Evolutionary conservation across 345 rosid genomes (phyloP), one percentile per base, ranked within the genome.

Genomic region (Xanthoceras sorbifolium): DNA sequence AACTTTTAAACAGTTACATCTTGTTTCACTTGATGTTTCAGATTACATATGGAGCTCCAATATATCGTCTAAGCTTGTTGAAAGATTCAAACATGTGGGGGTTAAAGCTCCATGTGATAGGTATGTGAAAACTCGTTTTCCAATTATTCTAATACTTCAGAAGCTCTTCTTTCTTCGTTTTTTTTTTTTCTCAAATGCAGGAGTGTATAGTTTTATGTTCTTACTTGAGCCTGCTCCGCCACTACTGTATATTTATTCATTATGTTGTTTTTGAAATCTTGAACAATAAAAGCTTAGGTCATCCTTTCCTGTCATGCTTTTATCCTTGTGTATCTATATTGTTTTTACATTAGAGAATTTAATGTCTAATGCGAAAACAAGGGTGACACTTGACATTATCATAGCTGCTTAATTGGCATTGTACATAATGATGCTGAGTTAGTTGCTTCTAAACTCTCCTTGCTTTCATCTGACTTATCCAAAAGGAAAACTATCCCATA

Each of bases 31-130:
- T 80, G 31, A 69, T 72, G 59, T 55, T 84, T 78, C 82, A 94
- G 97, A 85, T 92, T 76, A 92, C 98, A 15, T 94, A 94, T 80
- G 98, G 97, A 84, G 89, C 97, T 71, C 98, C 97, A 0, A 71
- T 62, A 18, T 92, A 92, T 79, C 97, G 97, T 46, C 79, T 90
- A 23, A 73, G 77, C 44, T 79, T 90, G 75, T 75, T 92, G 69
- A 82, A 79, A 76, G 93, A 92, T 6, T 86, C 90, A 5, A 77
- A 80, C 85, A 54, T 50, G n/a, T 90, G 97, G 97, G 73, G 78
- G 50, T 85, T 86, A 15, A 89, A 85, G 79, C 87, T 92, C 71
- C 97, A 90, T 73, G 91, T 90, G 40, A 89, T 92, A 90, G 94
- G 97, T 92, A 42, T 61, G 46, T 69, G 71, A n/a, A 32, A 72